Percentiles rank a stretch among this genome's conserved stretches.
Conservation (phyloP, 2,329 filamentous ascomycete genomes). For the Westerdykella ornata region DNA sequence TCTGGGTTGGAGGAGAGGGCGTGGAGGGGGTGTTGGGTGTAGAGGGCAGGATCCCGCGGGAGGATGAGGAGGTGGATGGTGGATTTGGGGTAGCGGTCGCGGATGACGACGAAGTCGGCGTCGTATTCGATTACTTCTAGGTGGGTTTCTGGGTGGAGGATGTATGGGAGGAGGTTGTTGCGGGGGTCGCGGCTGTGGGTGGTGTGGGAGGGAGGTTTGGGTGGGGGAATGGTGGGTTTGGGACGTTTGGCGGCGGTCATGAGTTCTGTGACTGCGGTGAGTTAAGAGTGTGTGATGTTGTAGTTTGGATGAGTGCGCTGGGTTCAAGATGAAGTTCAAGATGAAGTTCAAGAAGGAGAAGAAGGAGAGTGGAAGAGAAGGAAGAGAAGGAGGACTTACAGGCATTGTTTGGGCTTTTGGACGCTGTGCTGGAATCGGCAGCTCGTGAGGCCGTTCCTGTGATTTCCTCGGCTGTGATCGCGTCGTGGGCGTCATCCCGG, state of each 20-base stretch:
- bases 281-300: slow-evolving; percentile 9
- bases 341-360: no score
- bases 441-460: slow-evolving; percentile 7
- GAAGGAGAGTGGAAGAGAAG: no score
- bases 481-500: slow-evolving; percentile 8
- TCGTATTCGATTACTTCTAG: slow-evolving; percentile 60
- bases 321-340: background rate
- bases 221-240: slow-evolving; percentile 17
- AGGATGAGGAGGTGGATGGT: slow-evolving; percentile 82
- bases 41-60: slow-evolving; percentile 59
- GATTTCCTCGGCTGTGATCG: slow-evolving; percentile 19
- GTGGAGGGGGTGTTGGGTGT: slow-evolving; percentile 64
- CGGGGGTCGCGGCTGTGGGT: slow-evolving; percentile 43
- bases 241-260: slow-evolving; percentile 39
- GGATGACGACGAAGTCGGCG: slow-evolving; percentile 66
- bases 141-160: slow-evolving; percentile 55
- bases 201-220: slow-evolving; percentile 14
- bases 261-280: slow-evolving; percentile 42
- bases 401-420: slow-evolving; percentile 33
- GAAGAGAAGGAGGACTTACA: slow-evolving; percentile 18
- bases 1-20: slow-evolving; percentile 59
- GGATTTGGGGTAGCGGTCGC: slow-evolving; percentile 78
- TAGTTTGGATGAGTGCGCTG: background rate
- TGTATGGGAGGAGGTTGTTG: slow-evolving; percentile 62
- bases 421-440: slow-evolving; percentile 1